A percentile compares a stretch with the other conserved stretches of the same genome.
Evolutionary conservation across 768 basidiomycete species (phyloP).

Genomic region (Lentinus brumalis): DNA sequence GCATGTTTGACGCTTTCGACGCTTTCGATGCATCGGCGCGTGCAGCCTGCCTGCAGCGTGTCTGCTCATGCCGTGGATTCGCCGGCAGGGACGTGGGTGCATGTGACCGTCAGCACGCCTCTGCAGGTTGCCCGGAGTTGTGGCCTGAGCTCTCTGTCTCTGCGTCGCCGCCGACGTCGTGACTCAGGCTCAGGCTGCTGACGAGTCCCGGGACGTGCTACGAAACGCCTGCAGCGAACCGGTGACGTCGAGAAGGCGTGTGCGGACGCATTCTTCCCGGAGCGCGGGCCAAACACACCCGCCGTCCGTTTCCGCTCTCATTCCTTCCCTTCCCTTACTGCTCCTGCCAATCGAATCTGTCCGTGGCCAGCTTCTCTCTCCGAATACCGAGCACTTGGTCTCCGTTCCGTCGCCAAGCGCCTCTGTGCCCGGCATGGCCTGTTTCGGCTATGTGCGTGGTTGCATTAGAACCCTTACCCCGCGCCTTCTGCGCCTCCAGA

Average conservation of each 20-base stretch:
- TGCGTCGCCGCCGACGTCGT: not conserved
- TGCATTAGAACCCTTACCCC: no score
- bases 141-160: no score
- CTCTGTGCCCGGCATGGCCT: no score
- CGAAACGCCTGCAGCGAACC: not conserved
- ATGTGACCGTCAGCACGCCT: not conserved
- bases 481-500: no score
- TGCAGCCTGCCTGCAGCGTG: not conserved
- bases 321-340: not conserved
- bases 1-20: not conserved
- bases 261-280: not conserved
- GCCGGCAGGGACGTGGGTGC: not conserved
- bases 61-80: not conserved
- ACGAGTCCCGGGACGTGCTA: not conserved
- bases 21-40: not conserved
- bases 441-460: no score
- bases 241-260: not conserved
- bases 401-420: no score
- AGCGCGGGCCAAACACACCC: not conserved
- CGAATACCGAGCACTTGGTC: no score
- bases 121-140: no score
- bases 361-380: no score
- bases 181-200: not conserved
- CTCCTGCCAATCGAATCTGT: no score
- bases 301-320: not conserved